Conservation (phyloP, 2,329 filamentous ascomycete genomes). For the Colletotrichum siamense region DNA sequence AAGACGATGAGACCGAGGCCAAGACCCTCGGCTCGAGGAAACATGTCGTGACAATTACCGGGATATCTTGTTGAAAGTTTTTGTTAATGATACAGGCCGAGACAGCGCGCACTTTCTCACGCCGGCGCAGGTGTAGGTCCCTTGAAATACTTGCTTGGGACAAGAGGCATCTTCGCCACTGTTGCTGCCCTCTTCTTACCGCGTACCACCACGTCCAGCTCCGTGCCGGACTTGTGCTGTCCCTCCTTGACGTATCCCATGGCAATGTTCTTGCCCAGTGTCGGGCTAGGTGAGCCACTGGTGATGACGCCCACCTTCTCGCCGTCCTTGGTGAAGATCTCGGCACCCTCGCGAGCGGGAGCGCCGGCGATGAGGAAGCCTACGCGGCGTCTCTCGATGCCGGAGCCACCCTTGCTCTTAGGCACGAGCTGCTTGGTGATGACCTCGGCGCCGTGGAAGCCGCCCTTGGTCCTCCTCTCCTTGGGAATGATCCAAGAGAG, state of each 20-base stretch:
- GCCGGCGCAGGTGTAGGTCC: slow-evolving; percentile 26
- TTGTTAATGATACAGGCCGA: slow-evolving; percentile 8
- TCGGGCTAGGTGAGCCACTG: slow-evolving; percentile 88
- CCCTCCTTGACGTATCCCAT: slow-evolving; percentile 92
- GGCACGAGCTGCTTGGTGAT: slow-evolving; percentile 80
- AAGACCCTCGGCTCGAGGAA: neutral
- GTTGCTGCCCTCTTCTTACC: slow-evolving; percentile 77
- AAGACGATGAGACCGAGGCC: neutral
- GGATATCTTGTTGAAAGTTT: slow-evolving; percentile 17
- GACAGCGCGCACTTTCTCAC: neutral
- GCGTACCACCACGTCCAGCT: slow-evolving; percentile 78
- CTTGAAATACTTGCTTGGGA: slow-evolving; percentile 78
- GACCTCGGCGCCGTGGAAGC: slow-evolving; percentile 84
- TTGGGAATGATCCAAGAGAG: slow-evolving; percentile 84
- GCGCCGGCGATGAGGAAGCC: slow-evolving; percentile 85
- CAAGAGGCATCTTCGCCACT: slow-evolving; percentile 89
- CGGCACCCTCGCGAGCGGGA: slow-evolving; percentile 87
- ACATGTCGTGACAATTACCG: neutral
- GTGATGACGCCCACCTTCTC: slow-evolving; percentile 81
- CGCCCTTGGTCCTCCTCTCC: slow-evolving; percentile 68
- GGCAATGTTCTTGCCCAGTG: slow-evolving; percentile 87
- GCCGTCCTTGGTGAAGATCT: slow-evolving; percentile 71
- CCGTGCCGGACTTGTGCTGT: slow-evolving; percentile 82
- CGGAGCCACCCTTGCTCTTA: slow-evolving; percentile 73
- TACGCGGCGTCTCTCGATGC: slow-evolving; percentile 75